Percentiles rank a stretch among this genome's conserved stretches.
phyloP scores from a whole-genome alignment of 177 flowering plant species.

The Tripterygium wilfordii region DNA sequence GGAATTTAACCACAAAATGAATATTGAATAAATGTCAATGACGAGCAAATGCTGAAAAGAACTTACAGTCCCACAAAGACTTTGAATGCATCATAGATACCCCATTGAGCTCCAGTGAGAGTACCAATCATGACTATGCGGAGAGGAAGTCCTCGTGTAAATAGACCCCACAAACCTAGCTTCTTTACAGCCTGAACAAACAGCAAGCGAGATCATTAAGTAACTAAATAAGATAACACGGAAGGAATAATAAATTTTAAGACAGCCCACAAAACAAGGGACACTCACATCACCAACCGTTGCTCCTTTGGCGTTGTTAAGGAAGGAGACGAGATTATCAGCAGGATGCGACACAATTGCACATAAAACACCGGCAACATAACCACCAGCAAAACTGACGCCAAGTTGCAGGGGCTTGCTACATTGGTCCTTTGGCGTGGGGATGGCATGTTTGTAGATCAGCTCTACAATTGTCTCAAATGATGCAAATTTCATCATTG shows the following conservation, averaged over 20 bases:
- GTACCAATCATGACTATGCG: conserved; percentile 83
- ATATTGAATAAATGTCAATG: not conserved
- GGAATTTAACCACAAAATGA: not conserved
- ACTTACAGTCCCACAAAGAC: conserved; percentile 79
- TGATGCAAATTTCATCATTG: conserved; percentile 81
- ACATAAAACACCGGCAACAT: conserved; percentile 81
- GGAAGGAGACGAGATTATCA: conserved; percentile 75
- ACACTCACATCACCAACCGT: conserved; percentile 64
- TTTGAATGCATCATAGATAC: conserved; percentile 68
- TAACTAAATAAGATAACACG: not conserved
- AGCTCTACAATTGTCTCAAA: conserved; percentile 69
- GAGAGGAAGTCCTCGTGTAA: conserved; percentile 78
- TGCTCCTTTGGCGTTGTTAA: too few relatives aligned
- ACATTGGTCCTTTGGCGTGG: conserved; percentile 60
- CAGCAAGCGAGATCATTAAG: not conserved
- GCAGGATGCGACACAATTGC: conserved; percentile 79
- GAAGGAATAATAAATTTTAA: not conserved
- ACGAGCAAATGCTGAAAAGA: not conserved
- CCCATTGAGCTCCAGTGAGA: conserved; percentile 78
- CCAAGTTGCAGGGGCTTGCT: conserved; percentile 54
- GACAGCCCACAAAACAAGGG: not conserved
- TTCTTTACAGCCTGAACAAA: conserved; percentile 65
- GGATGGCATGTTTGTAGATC: conserved; percentile 55
- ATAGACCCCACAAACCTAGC: conserved; percentile 60
- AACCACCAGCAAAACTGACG: too few relatives aligned